Evolutionary conservation across 2,329 filamentous ascomycete genomes (phyloP), one percentile per base, ranked within the genome.

Genomic region (Alternaria novae-zelandiae): DNA sequence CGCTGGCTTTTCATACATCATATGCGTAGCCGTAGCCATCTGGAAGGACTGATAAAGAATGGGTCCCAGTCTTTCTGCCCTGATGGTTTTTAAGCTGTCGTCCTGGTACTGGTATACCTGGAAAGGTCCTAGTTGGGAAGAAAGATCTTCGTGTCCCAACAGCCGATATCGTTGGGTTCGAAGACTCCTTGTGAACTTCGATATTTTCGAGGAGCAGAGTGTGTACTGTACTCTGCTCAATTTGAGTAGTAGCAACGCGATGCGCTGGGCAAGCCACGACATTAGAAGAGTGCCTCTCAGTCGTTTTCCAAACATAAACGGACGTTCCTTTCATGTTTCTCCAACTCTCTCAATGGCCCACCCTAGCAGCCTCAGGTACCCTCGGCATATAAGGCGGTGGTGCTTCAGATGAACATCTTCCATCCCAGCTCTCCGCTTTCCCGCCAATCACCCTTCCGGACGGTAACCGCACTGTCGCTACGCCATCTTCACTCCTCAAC

Each of bases 361-460:
- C 50, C 32, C 60, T 62, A 7, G 59, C 67, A 51, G 47, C 61
- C 32, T 68, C 67, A 5, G 67, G 67, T 36, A 23, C 41, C 43
- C 63, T 59, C 1, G 63, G 65, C 57, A 60, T 65, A 46, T 69
- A 69, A 21, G 65, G 67, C n/a, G 67, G 67, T 21, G 64, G 54
- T 12, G 59, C 50, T 28, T 67, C 64, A 32, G 51, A 36, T 6
- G 26, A 49, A 20, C 41, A 13, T 9, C 49, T 54, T n/a, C 21
- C 51, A 32, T 44, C 45, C 21, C 54, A 55, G 6, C 20, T 15
- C 30, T 44, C 26, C 12, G 36, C 17, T 41, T 60, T 64, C n/a
- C 25, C 28, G 5, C 30, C 17, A 20, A 51, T 32, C 5, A 23
- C n/a, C n/a, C 57, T 51, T 4, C 25, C 45, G 0, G 51, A 47